Conservation (phyloP, 768 basidiomycete species). For the Amanita polypyramis region DNA sequence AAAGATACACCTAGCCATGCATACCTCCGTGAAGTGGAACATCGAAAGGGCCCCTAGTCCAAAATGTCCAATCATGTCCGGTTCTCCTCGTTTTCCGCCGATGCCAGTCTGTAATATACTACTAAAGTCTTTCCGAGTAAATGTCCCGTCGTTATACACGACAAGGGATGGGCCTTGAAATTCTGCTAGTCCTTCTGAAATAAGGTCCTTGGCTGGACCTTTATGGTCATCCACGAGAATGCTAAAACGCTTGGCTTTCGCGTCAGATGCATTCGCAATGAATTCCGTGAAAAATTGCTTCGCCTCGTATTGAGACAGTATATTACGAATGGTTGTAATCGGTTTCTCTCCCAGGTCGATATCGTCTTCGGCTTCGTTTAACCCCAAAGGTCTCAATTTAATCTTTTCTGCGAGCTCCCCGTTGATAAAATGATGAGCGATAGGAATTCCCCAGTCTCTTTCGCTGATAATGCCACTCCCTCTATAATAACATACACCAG, state of each 20-base stretch:
- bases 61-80: constrained; percentile 38
- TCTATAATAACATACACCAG: constrained; percentile 32
- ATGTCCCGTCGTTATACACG: constrained; percentile 32
- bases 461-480: constrained; percentile 15
- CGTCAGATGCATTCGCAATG: constrained; percentile 44
- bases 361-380: constrained; percentile 12
- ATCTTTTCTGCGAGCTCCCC: constrained; percentile 22
- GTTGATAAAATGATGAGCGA: constrained; percentile 23
- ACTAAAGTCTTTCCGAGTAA: constrained; percentile 31
- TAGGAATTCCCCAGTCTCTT: constrained; percentile 6
- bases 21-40: constrained; percentile 42
- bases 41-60: constrained; percentile 42
- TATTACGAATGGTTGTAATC: constrained; percentile 31
- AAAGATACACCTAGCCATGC: not conserved
- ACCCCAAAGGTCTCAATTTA: constrained; percentile 21
- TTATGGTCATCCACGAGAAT: constrained; percentile 26
- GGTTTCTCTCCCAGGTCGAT: constrained; percentile 34
- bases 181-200: constrained; percentile 24
- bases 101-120: constrained; percentile 34
- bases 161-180: constrained; percentile 29
- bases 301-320: constrained; percentile 29
- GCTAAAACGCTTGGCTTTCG: constrained; percentile 30
- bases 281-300: constrained; percentile 38
- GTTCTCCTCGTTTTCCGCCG: constrained; percentile 29
- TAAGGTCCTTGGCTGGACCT: constrained; percentile 10